These are phyloP conservation scores for Decorospora gaudefroyi DNA, from an alignment of 2,329 filamentous ascomycete genomes.

Conservation along the genomic window DNA sequence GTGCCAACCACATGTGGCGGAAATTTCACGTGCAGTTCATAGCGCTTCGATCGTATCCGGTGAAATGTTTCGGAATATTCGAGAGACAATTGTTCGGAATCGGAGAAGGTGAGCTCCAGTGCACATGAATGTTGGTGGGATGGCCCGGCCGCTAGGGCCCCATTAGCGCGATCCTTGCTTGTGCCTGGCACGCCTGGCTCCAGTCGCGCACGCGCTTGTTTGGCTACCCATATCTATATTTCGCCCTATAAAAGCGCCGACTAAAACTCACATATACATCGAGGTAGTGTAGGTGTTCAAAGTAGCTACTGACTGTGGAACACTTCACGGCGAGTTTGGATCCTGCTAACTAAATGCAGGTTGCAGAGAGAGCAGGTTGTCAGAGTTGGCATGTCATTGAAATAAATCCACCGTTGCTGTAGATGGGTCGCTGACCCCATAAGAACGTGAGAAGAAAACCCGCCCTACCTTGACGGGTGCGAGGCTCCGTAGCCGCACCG, in stretches of 20 bases:
- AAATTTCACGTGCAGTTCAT: conserved; percentile 30
- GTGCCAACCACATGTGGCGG: conserved; percentile 33
- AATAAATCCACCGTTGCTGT: conserved; percentile 1
- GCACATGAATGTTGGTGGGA: conserved; percentile 19
- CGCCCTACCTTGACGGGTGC: conserved; percentile 14
- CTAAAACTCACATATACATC: no score
- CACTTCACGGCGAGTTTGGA: no score
- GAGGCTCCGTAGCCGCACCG: conserved; percentile 18
- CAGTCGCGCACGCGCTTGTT: no score
- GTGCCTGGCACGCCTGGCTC: no score
- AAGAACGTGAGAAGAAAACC: conserved; percentile 9
- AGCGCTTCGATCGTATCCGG: background rate
- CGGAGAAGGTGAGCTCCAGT: conserved; percentile 11
- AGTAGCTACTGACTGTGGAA: no score
- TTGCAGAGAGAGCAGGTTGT: conserved; percentile 1
- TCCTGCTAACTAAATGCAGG: no score
- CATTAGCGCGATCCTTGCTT: conserved; percentile 9
- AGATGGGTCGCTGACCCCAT: conserved; percentile 14
- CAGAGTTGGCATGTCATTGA: conserved; percentile 15
- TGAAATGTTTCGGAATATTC: background rate
- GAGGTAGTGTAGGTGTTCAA: no score
- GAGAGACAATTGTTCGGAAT: conserved; percentile 4
- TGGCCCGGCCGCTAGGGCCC: conserved; percentile 16
- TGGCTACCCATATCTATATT: no score
- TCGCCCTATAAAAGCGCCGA: no score